These are phyloP conservation scores for Yamadazyma sp. DNA, from an alignment of 805 yeast genomes.

Conservation along the genomic window DNA sequence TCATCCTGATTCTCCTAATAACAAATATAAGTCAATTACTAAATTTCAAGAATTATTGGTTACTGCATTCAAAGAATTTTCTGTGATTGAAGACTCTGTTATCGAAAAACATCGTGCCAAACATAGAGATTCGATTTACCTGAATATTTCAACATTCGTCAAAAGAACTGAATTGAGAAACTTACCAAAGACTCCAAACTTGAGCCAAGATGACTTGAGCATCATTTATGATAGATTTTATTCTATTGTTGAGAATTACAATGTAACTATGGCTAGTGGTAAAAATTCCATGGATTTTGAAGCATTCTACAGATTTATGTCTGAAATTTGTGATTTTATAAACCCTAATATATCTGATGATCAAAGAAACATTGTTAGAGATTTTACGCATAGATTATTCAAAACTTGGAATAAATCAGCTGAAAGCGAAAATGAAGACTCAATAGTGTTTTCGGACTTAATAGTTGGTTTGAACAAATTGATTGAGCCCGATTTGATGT, in stretches of 20 bases:
- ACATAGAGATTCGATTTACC: conserved; percentile 73
- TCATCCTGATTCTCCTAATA: conserved; percentile 66
- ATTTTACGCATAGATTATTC: conserved; percentile 56
- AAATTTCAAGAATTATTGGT: conserved; percentile 88
- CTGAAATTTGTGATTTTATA: conserved; percentile 79
- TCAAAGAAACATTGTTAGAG: conserved; percentile 14
- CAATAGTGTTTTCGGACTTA: conserved; percentile 64
- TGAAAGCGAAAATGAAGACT: conserved; percentile 34
- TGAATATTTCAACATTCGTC: conserved; percentile 84
- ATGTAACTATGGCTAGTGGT: conserved; percentile 48
- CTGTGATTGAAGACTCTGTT: conserved; percentile 70
- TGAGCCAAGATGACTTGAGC: conserved; percentile 57
- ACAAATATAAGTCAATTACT: conserved; percentile 64
- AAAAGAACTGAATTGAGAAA: conserved; percentile 89
- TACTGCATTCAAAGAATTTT: conserved; percentile 88
- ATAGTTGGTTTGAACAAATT: conserved; percentile 70
- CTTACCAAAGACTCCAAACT: conserved; percentile 67
- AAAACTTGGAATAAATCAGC: conserved; percentile 60
- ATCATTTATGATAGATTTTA: conserved; percentile 84
- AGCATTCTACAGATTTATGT: conserved; percentile 70
- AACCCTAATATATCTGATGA: conserved; percentile 13
- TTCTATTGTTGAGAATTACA: conserved; percentile 65
- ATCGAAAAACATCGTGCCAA: conserved; percentile 66
- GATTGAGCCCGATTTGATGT: conserved; percentile 72
- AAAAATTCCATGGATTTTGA: conserved; percentile 69